phyloP scores from a whole-genome alignment of 2,329 filamentous ascomycete genomes.

The Sarocladiaceae sp. region DNA sequence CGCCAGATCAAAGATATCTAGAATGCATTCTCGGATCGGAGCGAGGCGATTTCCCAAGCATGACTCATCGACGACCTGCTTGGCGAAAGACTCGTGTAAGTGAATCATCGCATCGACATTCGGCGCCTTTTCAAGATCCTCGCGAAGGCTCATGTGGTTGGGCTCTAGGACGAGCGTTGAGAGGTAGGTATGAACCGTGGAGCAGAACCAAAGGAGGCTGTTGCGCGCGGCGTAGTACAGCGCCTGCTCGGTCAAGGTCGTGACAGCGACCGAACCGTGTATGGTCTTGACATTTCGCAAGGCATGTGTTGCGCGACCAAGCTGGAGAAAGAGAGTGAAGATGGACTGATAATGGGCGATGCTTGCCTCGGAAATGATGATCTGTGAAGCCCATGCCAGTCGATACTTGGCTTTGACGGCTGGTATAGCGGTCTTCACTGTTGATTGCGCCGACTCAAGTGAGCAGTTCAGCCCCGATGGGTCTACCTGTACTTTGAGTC shows the following conservation, averaged over 20 bases:
- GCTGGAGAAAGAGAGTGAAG: conserved; percentile 71
- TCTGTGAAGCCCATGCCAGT: conserved; percentile 60
- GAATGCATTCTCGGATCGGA: conserved; percentile 64
- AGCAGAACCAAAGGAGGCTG: conserved; percentile 71
- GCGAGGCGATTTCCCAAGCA: conserved; percentile 62
- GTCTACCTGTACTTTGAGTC: conserved; percentile 53
- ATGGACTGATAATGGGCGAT: conserved; percentile 63
- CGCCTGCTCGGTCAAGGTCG: conserved; percentile 33
- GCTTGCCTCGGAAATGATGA: conserved; percentile 64
- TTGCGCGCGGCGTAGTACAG: conserved; percentile 57
- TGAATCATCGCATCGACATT: conserved; percentile 79
- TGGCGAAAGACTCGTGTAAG: conserved; percentile 59
- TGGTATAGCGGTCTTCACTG: conserved; percentile 51
- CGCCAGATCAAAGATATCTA: conserved; percentile 71
- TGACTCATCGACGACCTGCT: conserved; percentile 58
- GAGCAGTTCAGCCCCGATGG: background rate
- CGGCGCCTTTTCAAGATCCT: conserved; percentile 50
- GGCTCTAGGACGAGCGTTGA: conserved; percentile 65
- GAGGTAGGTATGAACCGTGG: conserved; percentile 68
- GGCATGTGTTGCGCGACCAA: conserved; percentile 62
- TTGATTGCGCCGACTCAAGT: conserved; percentile 21
- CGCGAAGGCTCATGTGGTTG: conserved; percentile 48
- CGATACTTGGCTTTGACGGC: conserved; percentile 62
- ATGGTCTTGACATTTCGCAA: conserved; percentile 51
- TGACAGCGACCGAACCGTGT: conserved; percentile 23